phyloP scores from a whole-genome alignment of 1,139 yeast species.

The Yamadazyma jaroonii region DNA sequence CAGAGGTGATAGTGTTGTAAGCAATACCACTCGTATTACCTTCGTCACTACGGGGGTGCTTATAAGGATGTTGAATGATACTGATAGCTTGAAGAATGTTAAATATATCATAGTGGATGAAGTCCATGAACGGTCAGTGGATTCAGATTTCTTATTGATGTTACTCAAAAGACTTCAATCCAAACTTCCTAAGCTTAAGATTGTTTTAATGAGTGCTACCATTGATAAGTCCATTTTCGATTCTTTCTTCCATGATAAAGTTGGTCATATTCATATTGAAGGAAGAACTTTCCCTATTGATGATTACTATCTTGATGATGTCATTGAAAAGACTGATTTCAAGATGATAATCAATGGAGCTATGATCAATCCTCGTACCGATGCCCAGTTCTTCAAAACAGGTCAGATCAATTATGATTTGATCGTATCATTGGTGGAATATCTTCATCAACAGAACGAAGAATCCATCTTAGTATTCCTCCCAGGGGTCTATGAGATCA shows the following conservation, averaged over 20 bases:
- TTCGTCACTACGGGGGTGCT: constrained; percentile 94
- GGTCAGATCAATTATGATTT: constrained; percentile 77
- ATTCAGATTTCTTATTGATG: constrained; percentile 81
- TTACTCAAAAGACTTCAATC: constrained; percentile 61
- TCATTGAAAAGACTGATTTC: constrained; percentile 55
- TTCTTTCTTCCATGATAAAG: constrained; percentile 51
- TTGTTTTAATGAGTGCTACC: constrained; percentile 93
- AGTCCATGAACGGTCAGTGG: constrained; percentile 93
- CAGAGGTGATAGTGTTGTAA: constrained; percentile 81
- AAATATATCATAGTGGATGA: constrained; percentile 84
- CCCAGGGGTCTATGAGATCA: constrained; percentile 91
- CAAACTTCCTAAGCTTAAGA: constrained; percentile 51
- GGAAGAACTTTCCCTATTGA: constrained; percentile 92
- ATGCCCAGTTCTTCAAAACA: constrained; percentile 57
- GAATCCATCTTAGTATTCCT: constrained; percentile 60
- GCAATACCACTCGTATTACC: constrained; percentile 60
- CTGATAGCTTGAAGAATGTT: constrained; percentile 42
- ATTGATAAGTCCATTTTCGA: constrained; percentile 71
- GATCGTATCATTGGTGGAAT: constrained; percentile 52
- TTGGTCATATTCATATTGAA: constrained; percentile 71
- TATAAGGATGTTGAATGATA: constrained; percentile 62
- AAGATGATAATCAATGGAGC: constrained; percentile 46
- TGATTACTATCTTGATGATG: constrained; percentile 68
- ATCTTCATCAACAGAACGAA: constrained; percentile 56
- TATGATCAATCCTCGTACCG: constrained; percentile 52